phyloP scores from a whole-genome alignment of 1,139 yeast genomes.

The Suzukiozyma palmioleophila region DNA sequence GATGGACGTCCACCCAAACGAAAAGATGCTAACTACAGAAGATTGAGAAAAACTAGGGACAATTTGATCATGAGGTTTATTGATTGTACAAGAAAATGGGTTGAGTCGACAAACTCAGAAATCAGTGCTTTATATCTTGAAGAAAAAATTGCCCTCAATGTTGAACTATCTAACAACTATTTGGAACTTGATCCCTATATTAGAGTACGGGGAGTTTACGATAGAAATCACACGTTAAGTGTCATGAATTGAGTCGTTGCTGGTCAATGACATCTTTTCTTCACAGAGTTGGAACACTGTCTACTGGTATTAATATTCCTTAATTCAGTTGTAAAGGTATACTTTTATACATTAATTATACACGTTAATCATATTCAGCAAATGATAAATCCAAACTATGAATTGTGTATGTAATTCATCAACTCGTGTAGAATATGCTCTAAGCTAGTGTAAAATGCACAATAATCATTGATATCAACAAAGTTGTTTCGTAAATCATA shows the following conservation, averaged over 20 bases:
- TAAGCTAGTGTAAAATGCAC: slow-evolving; percentile 41
- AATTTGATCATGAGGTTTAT: slow-evolving; percentile 46
- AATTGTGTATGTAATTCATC: slow-evolving; percentile 29
- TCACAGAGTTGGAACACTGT: too few relatives aligned
- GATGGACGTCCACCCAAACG: slow-evolving; percentile 25
- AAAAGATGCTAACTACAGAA: slow-evolving; percentile 31
- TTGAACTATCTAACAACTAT: slow-evolving; percentile 52
- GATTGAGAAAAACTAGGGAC: slow-evolving; percentile 37
- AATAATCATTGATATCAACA: slow-evolving; percentile 44
- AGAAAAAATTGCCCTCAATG: slow-evolving; percentile 48
- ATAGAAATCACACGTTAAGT: slow-evolving; percentile 35
- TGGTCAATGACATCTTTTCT: too few relatives aligned
- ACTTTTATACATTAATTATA: too few relatives aligned
- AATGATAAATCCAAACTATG: slow-evolving; percentile 4
- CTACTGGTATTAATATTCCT: too few relatives aligned
- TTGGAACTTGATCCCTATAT: slow-evolving; percentile 64
- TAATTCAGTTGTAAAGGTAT: too few relatives aligned
- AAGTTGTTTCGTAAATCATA: slow-evolving; percentile 42
- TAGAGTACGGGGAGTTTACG: slow-evolving; percentile 65
- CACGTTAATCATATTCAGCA: too few relatives aligned
- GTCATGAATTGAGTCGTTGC: not conserved
- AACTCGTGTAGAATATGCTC: slow-evolving; percentile 39
- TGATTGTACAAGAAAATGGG: slow-evolving; percentile 62
- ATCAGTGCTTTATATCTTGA: slow-evolving; percentile 38
- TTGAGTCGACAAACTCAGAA: slow-evolving; percentile 45